Percentiles rank a stretch among this genome's conserved stretches.
phyloP scores from a whole-genome alignment of 331 rosid genomes.

The Dryas integrifolia region DNA sequence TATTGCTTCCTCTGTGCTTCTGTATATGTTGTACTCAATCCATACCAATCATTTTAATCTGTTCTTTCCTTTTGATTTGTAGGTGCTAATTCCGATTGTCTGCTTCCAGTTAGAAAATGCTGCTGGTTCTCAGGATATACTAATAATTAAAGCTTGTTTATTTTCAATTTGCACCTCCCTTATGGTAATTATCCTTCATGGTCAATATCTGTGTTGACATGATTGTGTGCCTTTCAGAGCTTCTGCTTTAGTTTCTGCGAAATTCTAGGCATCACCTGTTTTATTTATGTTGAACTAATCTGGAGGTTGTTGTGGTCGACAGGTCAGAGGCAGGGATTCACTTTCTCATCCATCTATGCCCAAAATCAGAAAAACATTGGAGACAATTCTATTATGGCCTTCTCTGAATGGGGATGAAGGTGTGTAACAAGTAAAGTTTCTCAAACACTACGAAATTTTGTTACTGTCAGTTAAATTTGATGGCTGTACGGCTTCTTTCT shows the following conservation, averaged over 20 bases:
- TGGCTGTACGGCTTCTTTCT: conserved; percentile 9
- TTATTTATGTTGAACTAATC: conserved; percentile 20
- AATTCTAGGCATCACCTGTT: conserved; percentile 22
- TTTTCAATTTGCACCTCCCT: conserved; percentile 84
- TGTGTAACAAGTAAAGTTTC: conserved; percentile 33
- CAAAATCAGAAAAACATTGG: conserved; percentile 52
- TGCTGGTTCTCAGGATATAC: conserved; percentile 40
- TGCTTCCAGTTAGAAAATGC: conserved; percentile 53
- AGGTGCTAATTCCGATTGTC: conserved; percentile 71
- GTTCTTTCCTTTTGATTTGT: conserved; percentile 22
- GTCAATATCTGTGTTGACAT: conserved; percentile 18
- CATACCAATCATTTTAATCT: conserved; percentile 18
- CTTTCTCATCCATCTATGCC: conserved; percentile 55
- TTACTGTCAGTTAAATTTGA: conserved; percentile 13
- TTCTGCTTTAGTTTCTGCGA: conserved; percentile 12
- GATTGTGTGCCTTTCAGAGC: conserved; percentile 17
- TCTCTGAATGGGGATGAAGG: conserved; percentile 74
- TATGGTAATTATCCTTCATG: conserved; percentile 46
- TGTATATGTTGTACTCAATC: not conserved
- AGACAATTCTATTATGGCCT: conserved; percentile 69
- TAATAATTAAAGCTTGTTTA: conserved; percentile 66
- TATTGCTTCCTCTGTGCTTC: not conserved
- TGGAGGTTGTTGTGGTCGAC: conserved; percentile 27
- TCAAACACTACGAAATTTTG: conserved; percentile 11
- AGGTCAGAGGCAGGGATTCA: conserved; percentile 70